These are phyloP conservation scores for Fusarium bactridioides DNA, from an alignment of 2,329 filamentous ascomycete species.

Conservation along the genomic window DNA sequence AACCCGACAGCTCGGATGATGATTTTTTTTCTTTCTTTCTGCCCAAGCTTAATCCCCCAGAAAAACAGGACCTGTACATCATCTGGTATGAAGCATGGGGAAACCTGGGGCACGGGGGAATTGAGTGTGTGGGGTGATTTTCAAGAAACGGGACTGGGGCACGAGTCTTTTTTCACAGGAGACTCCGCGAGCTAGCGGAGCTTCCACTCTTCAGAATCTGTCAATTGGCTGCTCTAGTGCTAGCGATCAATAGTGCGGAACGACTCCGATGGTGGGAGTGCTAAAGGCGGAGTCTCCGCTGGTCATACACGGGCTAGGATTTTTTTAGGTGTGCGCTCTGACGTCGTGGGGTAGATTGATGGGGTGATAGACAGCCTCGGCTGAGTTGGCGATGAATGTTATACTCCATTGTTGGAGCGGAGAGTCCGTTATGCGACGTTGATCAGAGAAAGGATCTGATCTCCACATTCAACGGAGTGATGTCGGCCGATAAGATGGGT, in stretches of 20 bases:
- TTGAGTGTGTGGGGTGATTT: slow-evolving; percentile 23
- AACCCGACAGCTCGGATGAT: neutral
- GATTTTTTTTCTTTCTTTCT: neutral
- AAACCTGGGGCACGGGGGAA: slow-evolving; percentile 20
- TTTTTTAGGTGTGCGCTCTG: neutral
- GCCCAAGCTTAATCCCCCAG: slow-evolving; percentile 1
- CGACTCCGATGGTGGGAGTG: neutral
- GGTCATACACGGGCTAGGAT: neutral
- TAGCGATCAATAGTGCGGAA: neutral
- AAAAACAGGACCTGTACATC: slow-evolving; percentile 1
- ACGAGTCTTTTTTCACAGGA: neutral
- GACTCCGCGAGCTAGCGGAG: slow-evolving; percentile 11
- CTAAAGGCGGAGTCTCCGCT: slow-evolving; percentile 15
- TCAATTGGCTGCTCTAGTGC: neutral
- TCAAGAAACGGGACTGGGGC: slow-evolving; percentile 16
- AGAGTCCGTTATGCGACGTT: neutral
- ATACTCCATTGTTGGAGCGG: neutral
- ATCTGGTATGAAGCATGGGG: slow-evolving; percentile 12
- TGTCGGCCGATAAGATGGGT: neutral
- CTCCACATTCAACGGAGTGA: slow-evolving; percentile 2
- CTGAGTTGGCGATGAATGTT: neutral
- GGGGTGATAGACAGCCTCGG: neutral
- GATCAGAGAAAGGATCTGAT: neutral
- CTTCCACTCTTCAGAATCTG: neutral
- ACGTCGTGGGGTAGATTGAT: neutral